Evolutionary conservation across 2,329 filamentous ascomycete species (phyloP).

Genomic region (Parasarocladium wereldwijsianum): DNA sequence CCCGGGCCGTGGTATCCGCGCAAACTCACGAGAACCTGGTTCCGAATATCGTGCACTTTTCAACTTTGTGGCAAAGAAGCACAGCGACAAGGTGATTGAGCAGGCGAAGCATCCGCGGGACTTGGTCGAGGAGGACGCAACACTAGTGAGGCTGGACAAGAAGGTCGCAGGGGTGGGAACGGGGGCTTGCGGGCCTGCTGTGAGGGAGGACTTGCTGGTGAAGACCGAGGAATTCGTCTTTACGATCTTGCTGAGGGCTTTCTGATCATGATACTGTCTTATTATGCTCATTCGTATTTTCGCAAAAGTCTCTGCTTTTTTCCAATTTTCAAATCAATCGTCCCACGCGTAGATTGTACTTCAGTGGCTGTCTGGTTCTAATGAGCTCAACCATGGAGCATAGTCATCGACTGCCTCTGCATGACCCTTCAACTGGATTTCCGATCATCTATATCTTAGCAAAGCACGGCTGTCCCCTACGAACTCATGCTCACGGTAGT

Average conservation of each 20-base stretch:
- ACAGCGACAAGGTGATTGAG: constrained; percentile 31
- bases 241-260: constrained; percentile 3
- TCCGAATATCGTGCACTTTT: constrained; percentile 3
- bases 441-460: no score
- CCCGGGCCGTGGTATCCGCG: constrained; percentile 10
- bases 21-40: constrained; percentile 5
- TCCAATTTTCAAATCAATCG: no score
- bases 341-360: no score
- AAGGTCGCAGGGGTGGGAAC: constrained; percentile 27
- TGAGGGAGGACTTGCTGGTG: constrained; percentile 23
- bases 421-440: no score
- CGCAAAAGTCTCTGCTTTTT: no score
- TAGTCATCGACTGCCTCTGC: no score
- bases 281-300: no score
- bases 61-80: constrained; percentile 3
- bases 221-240: constrained; percentile 7
- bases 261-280: not conserved
- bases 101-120: constrained; percentile 46
- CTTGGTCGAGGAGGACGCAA: constrained; percentile 30
- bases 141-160: constrained; percentile 21
- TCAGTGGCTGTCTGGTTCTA: no score
- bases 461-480: no score
- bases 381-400: no score
- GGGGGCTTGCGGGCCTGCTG: constrained; percentile 26
- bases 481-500: no score